phyloP scores from a whole-genome alignment of 1,284 basidiomycete species.

The Tilletia walkeri region DNA sequence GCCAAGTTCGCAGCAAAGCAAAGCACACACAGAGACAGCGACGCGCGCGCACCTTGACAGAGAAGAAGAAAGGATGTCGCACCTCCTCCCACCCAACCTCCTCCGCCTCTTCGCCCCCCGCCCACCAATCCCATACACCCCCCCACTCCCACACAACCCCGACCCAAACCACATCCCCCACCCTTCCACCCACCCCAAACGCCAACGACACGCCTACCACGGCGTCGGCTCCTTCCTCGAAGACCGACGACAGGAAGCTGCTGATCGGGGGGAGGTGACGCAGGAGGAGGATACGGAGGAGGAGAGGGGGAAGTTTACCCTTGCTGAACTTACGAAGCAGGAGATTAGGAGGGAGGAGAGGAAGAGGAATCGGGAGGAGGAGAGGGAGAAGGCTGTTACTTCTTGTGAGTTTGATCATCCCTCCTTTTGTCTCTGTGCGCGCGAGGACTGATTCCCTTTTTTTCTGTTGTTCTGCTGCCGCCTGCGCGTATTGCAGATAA shows the following conservation, averaged over 20 bases:
- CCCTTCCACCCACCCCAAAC: constrained; percentile 26
- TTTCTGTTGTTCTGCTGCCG: background rate
- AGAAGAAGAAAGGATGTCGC: constrained; percentile 36
- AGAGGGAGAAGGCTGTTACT: constrained; percentile 21
- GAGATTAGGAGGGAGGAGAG: constrained; percentile 40
- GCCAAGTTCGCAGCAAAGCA: too few relatives aligned
- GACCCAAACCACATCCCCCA: constrained; percentile 28
- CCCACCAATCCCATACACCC: constrained; percentile 39
- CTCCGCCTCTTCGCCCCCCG: constrained; percentile 50
- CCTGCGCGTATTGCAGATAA: constrained; percentile 65
- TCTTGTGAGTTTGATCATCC: constrained; percentile 23
- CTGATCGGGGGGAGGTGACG: constrained; percentile 43
- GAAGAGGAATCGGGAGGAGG: constrained; percentile 24
- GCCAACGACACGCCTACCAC: constrained; percentile 27
- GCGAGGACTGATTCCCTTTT: background rate
- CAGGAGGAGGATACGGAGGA: constrained; percentile 37
- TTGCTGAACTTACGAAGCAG: constrained; percentile 34
- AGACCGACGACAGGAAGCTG: constrained; percentile 41
- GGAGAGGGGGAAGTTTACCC: constrained; percentile 24
- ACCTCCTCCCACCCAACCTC: constrained; percentile 50
- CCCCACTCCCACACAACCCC: constrained; percentile 35
- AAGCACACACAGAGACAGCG: too few relatives aligned
- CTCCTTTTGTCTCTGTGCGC: background rate
- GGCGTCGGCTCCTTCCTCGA: constrained; percentile 48
- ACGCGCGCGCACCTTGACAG: too few relatives aligned